Percentiles rank a stretch among this genome's conserved stretches.
Conservation (phyloP, 2,329 filamentous ascomycete genomes). For the Pseudonectria foliicola region DNA sequence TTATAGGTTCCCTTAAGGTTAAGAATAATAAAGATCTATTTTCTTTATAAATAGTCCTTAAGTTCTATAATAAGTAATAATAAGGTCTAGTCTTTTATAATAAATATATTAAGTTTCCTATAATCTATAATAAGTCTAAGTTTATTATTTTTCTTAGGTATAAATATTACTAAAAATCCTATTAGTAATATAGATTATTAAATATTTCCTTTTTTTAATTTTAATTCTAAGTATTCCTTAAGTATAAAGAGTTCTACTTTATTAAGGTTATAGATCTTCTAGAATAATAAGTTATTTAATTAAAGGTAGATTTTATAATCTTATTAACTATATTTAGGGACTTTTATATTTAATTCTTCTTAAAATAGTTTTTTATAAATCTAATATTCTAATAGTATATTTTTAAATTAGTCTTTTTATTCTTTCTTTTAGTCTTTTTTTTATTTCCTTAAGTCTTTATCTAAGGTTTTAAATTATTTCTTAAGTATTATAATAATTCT, state of each 20-base stretch:
- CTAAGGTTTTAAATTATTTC: neutral
- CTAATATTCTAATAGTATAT: constrained; percentile 8
- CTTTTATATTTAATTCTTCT: constrained; percentile 6
- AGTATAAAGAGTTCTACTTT: constrained; percentile 2
- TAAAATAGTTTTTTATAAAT: constrained; percentile 12
- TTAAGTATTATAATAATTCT: neutral
- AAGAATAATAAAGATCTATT: constrained; percentile 8
- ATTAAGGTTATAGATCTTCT: constrained; percentile 9
- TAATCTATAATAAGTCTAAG: constrained; percentile 22
- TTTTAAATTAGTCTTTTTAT: constrained; percentile 6
- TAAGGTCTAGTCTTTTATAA: constrained; percentile 11
- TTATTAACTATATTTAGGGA: constrained; percentile 6
- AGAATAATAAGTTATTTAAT: neutral
- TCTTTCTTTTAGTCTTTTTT: constrained; percentile 2
- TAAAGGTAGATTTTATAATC: constrained; percentile 7
- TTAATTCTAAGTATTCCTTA: constrained; percentile 3
- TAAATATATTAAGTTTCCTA: constrained; percentile 13
- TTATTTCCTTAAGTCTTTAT: constrained; percentile 4
- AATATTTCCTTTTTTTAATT: constrained; percentile 12
- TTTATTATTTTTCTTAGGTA: constrained; percentile 14
- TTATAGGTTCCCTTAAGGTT: constrained; percentile 22
- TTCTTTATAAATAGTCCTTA: constrained; percentile 11
- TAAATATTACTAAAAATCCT: constrained; percentile 11
- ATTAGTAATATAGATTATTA: constrained; percentile 3
- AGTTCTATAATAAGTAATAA: constrained; percentile 20